These are phyloP conservation scores for Pythium phragmitis DNA, from an alignment of 352 stramenopile species.

Conservation along the genomic window DNA sequence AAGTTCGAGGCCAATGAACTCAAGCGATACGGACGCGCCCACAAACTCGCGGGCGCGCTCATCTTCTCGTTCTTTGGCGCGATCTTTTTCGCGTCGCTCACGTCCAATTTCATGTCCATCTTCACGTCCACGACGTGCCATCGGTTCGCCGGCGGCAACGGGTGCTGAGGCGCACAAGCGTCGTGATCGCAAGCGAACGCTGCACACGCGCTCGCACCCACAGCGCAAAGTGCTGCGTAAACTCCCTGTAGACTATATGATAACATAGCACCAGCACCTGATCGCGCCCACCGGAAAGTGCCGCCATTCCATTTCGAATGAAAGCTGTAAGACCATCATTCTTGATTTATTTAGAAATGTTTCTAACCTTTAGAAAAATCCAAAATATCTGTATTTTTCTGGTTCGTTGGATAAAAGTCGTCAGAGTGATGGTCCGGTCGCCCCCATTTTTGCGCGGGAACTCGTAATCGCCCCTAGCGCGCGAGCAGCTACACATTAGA, in stretches of 20 bases:
- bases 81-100: slow-evolving; percentile 48
- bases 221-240: background rate
- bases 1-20: slow-evolving; percentile 46
- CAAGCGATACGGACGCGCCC: slow-evolving; percentile 46
- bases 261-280: background rate
- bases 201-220: background rate
- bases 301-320: no score
- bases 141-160: slow-evolving; percentile 52
- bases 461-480: background rate
- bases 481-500: background rate
- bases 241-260: slow-evolving; percentile 4
- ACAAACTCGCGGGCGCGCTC: slow-evolving; percentile 34
- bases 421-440: slow-evolving; percentile 22
- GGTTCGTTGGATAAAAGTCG: slow-evolving; percentile 1
- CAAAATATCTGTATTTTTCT: slow-evolving; percentile 5
- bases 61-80: slow-evolving; percentile 43
- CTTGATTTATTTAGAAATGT: no score
- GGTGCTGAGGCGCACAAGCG: slow-evolving; percentile 29
- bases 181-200: no score
- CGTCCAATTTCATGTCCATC: slow-evolving; percentile 61
- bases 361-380: no score
- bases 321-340: no score
- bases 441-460: slow-evolving; percentile 11
- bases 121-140: slow-evolving; percentile 56
- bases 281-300: no score